Evolutionary conservation across 352 stramenopile species (phyloP).

Genomic region (Pythium coloratum): DNA sequence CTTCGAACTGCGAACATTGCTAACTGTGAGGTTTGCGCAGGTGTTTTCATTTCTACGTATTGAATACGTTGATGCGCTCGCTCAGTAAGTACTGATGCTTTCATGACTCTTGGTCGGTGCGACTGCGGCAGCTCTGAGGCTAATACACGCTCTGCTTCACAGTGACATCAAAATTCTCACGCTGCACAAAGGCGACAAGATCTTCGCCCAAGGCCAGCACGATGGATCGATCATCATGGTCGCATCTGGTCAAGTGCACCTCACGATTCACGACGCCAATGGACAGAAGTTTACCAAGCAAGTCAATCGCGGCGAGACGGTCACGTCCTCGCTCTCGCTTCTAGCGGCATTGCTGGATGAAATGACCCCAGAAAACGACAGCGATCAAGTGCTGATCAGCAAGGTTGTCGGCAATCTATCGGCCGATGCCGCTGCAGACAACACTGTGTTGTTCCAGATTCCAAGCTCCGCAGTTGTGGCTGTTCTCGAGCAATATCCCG

Average conservation of each 20-base stretch:
- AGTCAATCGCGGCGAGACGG: conserved; percentile 56
- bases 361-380: conserved; percentile 25
- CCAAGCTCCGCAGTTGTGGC: conserved; percentile 42
- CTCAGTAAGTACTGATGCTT: conserved; percentile 29
- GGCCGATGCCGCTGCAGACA: conserved; percentile 41
- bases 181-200: conserved; percentile 46
- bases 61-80: conserved; percentile 65
- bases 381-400: conserved; percentile 27
- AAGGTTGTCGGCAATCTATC: conserved; percentile 68
- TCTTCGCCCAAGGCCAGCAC: conserved; percentile 58
- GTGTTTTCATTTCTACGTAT: conserved; percentile 74
- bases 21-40: conserved; percentile 16
- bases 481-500: conserved; percentile 59
- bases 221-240: conserved; percentile 83
- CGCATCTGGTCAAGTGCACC: conserved; percentile 47
- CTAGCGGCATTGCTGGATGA: conserved; percentile 54
- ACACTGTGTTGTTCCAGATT: conserved; percentile 70
- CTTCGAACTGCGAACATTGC: background rate
- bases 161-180: conserved; percentile 62
- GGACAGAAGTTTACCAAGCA: conserved; percentile 50
- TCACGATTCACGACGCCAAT: conserved; percentile 59
- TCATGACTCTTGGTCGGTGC: background rate
- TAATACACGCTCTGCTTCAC: background rate
- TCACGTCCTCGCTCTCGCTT: conserved; percentile 73
- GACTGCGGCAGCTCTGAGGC: background rate